Conservation (phyloP, 768 basidiomycete genomes). For the Tephrocybe sp. region DNA sequence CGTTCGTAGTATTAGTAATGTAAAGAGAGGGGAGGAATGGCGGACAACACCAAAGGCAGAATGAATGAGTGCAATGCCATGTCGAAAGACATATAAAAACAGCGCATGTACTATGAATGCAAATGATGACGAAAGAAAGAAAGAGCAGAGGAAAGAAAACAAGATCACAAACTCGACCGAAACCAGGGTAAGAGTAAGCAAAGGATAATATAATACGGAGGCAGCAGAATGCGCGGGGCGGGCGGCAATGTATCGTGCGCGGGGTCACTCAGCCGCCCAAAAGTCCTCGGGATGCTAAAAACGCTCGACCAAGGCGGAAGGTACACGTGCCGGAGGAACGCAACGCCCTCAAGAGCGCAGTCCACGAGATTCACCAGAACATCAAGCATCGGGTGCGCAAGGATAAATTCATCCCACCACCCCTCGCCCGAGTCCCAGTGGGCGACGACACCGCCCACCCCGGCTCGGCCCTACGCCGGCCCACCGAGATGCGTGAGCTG, state of each 20-base stretch:
- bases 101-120: not conserved
- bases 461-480: slow-evolving; percentile 4
- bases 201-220: slow-evolving; percentile 6
- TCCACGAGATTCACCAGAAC: not conserved
- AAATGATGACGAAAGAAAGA: not conserved
- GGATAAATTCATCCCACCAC: not conserved
- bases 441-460: not conserved
- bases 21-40: not conserved
- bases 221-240: not conserved
- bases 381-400: not conserved
- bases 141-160: not conserved
- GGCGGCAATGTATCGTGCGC: too few relatives aligned
- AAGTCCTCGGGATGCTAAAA: too few relatives aligned
- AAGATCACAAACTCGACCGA: slow-evolving; percentile 4
- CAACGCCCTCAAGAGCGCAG: too few relatives aligned
- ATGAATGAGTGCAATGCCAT: not conserved
- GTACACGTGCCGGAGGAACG: too few relatives aligned
- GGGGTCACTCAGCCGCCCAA: too few relatives aligned
- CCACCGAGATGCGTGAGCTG: slow-evolving; percentile 42
- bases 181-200: slow-evolving; percentile 2
- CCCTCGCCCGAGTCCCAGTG: not conserved
- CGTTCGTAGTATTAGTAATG: not conserved
- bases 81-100: not conserved
- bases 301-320: too few relatives aligned
- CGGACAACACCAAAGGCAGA: not conserved